These are phyloP conservation scores for Kregervanrija delftensis DNA, from an alignment of 805 yeast genomes.

Conservation along the genomic window DNA sequence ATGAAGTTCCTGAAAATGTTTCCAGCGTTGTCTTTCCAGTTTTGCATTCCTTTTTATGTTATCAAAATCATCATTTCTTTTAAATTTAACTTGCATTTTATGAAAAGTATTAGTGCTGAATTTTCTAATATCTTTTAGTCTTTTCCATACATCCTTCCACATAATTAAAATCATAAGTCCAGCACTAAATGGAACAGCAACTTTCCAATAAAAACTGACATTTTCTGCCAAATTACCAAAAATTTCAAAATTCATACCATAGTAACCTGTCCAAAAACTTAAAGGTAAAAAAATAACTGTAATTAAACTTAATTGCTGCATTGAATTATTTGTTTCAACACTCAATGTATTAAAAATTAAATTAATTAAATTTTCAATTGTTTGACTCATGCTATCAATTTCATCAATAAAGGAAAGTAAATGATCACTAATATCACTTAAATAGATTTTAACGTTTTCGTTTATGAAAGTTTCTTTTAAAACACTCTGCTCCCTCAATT, in stretches of 20 bases:
- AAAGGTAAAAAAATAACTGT: conserved; percentile 54
- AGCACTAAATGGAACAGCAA: conserved; percentile 36
- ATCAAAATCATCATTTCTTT: too few species aligned
- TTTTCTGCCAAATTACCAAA: conserved; percentile 34
- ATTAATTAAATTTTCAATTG: conserved; percentile 43
- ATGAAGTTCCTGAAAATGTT: too few species aligned
- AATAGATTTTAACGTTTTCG: conserved; percentile 38
- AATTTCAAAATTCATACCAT: conserved; percentile 46
- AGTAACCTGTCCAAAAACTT: conserved; percentile 56
- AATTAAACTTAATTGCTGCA: conserved; percentile 46
- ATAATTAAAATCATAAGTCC: conserved; percentile 31
- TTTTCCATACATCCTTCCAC: conserved; percentile 16
- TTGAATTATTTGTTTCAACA: conserved; percentile 47
- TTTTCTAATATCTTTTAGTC: too few species aligned
- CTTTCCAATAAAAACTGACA: conserved; percentile 41
- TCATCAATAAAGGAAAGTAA: conserved; percentile 45
- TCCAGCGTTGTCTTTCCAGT: too few species aligned
- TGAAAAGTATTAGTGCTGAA: too few species aligned
- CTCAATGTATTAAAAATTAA: conserved; percentile 53
- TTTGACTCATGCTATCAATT: conserved; percentile 45
- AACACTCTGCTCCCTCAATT: conserved; percentile 35
- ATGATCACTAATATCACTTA: conserved; percentile 54
- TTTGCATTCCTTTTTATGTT: too few species aligned
- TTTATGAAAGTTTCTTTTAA: conserved; percentile 26
- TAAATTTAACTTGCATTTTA: too few species aligned